These are phyloP conservation scores for Allium sativum DNA, from an alignment of 106 monocot species.

Conservation along the genomic window DNA sequence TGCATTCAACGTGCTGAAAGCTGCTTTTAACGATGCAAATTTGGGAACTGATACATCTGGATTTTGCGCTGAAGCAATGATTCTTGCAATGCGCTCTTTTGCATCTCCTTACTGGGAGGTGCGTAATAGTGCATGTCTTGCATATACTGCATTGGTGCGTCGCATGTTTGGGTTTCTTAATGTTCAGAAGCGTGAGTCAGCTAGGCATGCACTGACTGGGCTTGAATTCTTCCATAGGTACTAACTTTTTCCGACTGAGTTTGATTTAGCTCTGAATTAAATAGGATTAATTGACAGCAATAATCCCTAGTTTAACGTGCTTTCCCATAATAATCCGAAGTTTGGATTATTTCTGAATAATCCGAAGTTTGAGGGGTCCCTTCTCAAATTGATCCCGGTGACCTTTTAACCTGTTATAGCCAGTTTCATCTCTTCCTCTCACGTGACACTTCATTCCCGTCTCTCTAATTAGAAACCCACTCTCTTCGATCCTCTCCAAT, in stretches of 20 bases:
- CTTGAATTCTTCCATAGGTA: constrained; percentile 97
- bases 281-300: too few relatives aligned
- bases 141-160: constrained; percentile 80
- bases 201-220: constrained; percentile 70
- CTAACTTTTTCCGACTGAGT: background rate
- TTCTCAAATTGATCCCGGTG: too few relatives aligned
- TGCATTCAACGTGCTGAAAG: constrained; percentile 94
- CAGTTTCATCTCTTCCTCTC: too few relatives aligned
- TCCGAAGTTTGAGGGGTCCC: too few relatives aligned
- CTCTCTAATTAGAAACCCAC: too few relatives aligned
- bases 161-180: constrained; percentile 98
- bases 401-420: too few relatives aligned
- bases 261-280: too few relatives aligned
- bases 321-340: too few relatives aligned
- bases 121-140: constrained; percentile 86
- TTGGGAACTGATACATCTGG: constrained; percentile 87
- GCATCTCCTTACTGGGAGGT: constrained; percentile 97
- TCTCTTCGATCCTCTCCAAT: too few relatives aligned
- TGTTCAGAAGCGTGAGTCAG: constrained; percentile 69
- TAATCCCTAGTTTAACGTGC: too few relatives aligned
- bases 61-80: constrained; percentile 81
- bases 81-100: constrained; percentile 71
- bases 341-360: too few relatives aligned
- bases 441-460: too few relatives aligned
- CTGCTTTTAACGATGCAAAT: constrained; percentile 94